Base-by-base conservation (phyloP, 352 stramenopile genomes). In the Plasmopara viticola region DNA sequence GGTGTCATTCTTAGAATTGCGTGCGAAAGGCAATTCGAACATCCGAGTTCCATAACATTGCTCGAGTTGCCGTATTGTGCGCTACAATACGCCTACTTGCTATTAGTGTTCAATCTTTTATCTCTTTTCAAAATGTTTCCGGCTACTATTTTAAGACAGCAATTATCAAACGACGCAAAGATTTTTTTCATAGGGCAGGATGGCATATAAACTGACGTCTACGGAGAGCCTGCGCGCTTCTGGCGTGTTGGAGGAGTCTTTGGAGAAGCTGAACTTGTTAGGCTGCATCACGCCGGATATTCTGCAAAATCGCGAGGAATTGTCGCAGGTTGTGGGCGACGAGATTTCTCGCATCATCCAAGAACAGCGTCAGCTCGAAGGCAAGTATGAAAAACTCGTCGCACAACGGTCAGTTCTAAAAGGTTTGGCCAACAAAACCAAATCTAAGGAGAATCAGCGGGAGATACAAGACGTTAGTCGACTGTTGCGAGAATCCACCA, bases 301-400 rank as follows among this genome's bases (percentile, higher is more conserved):
- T 45, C 64, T 97, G 37, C 82, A 94, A 67, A 89, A 97, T 52
- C 80, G 87, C 31, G 88, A 97, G 63, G 90, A 97, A 65, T 72
- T 97, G 10, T 93, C 82, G 20, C 81, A 95, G 57, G 87, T 96
- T 48, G 88, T 96, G 37, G 90, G 90, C 37, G 86, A 96, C 48
- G 89, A 97, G 66, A 96, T 97, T 60, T 92, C 81, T 9, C 72
- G 86, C n/a, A 96, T 97, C 53, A 95, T 97, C 58, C 72, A 94
- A 47, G 82, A 96, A 38, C 87, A 97, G 57, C 77, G 86, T 1
- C 68, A 86, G 43, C 70, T 96, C 20, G 89, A 96, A 46, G 59
- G 60, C 40, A 82, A 86, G 48, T 97, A 96, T 68, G 86, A 97
- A 60, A 84, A 92, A 48, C 79, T 97, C 49, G 95, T 97, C 45